Percentiles rank a stretch among this genome's conserved stretches.
phyloP scores from a whole-genome alignment of 805 yeast genomes.

The Candida easanensis region DNA sequence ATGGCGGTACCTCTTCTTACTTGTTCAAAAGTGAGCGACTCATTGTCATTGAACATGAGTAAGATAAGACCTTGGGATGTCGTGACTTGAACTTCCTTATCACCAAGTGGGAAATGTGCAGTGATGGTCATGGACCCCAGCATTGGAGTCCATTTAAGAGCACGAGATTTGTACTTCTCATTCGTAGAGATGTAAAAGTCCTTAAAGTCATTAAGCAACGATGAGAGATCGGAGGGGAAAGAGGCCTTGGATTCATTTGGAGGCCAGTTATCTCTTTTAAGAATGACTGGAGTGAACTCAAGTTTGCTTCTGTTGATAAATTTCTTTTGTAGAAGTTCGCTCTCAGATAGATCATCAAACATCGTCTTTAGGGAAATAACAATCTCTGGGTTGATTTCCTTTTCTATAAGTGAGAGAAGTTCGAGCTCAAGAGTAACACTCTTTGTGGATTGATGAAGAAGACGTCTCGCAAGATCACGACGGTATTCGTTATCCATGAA shows the following conservation, averaged over 20 bases:
- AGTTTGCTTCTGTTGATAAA: not conserved
- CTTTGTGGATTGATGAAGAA: conserved; percentile 13
- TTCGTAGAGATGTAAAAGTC: conserved; percentile 13
- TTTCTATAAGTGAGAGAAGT: conserved; percentile 9
- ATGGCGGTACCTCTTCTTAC: conserved; percentile 12
- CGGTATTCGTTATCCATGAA: conserved; percentile 20
- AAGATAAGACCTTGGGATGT: conserved; percentile 22
- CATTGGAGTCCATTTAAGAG: conserved; percentile 20
- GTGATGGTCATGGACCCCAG: conserved; percentile 22
- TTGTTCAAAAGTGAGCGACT: conserved; percentile 14
- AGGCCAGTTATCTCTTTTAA: conserved; percentile 24
- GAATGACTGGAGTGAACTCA: conserved; percentile 21
- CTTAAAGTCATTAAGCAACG: conserved; percentile 9
- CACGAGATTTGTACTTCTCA: conserved; percentile 9
- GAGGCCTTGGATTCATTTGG: conserved; percentile 5
- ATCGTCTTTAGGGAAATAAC: conserved; percentile 14
- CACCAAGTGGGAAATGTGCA: conserved; percentile 15
- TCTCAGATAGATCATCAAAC: conserved; percentile 20
- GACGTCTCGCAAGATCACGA: conserved; percentile 21
- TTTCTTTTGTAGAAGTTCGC: conserved; percentile 1
- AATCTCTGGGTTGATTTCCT: conserved; percentile 19
- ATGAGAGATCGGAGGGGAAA: conserved; percentile 12
- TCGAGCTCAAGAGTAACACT: conserved; percentile 11
- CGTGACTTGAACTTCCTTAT: conserved; percentile 21
- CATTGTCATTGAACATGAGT: conserved; percentile 19